Base-by-base conservation (phyloP, 345 rosid species). In the Populus ilicifolia region DNA sequence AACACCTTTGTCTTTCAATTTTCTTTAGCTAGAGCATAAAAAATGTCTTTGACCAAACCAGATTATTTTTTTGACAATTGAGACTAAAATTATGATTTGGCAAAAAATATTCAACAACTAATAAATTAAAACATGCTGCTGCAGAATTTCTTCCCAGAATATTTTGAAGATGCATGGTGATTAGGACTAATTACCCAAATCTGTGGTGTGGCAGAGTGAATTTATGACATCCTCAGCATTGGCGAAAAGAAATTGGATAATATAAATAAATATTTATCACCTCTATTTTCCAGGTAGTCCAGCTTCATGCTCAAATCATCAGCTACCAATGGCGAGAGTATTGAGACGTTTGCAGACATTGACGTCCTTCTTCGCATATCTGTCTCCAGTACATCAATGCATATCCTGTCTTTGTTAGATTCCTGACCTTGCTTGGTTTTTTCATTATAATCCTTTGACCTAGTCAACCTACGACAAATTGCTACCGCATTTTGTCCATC, bases 251-350 rank as follows among this genome's bases (percentile, higher is more conserved):
- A 54, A 54, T n/a, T 56, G 12, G 63, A 56, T n/a, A 25, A 3
- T 56, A 9, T 25, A n/a, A 23, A 35, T 25, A 80, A 25, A 74
- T 41, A 44, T 65, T 56, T 9, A n/a, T 56, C 29, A 88, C 91
- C 91, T 88, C 89, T 71, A 71, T 80, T 67, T 69, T 38, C 87
- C n/a, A 85, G 83, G 79, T 87, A 87, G 17, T 80, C 78, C 50
- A 85, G 81, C 77, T 43, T 82, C 86, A 67, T 79, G 56, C 77
- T 77, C 29, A 79, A 63, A 67, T 85, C 86, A 71, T 85, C 83
- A 39, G 72, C 64, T 5, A 17, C 66, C 73, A 69, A 62, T 62
- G 67, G 79, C 4, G 80, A 59, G 38, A 74, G 30, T 33, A 23
- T 25, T 5, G 80, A 48, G 35, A 46, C 27, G 12, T 72, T 71